phyloP scores from a whole-genome alignment of 495 filamentous ascomycete genomes.

The Cercophora scortea region DNA sequence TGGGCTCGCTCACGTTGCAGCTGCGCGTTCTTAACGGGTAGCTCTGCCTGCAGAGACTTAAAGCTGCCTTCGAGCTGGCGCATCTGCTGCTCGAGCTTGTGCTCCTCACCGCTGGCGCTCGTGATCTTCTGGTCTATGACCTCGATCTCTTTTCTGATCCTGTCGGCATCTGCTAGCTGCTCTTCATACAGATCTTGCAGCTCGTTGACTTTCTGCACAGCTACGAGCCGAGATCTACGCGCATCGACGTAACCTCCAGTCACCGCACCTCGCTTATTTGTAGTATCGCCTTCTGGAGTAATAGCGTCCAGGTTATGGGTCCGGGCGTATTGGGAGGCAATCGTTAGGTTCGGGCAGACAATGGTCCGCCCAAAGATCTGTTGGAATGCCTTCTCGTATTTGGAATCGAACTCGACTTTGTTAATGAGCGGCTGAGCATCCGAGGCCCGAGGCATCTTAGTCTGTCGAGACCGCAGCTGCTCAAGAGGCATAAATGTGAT shows the following conservation, averaged over 20 bases:
- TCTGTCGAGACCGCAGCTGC: slow-evolving; percentile 56
- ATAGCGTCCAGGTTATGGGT: slow-evolving; percentile 87
- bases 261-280: slow-evolving; percentile 89
- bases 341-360: slow-evolving; percentile 79
- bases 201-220: slow-evolving; percentile 65
- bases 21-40: slow-evolving; percentile 61
- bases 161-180: slow-evolving; percentile 39
- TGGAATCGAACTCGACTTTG: slow-evolving; percentile 71
- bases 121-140: slow-evolving; percentile 81
- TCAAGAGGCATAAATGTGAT: slow-evolving; percentile 94
- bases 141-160: slow-evolving; percentile 53
- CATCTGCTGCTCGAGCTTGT: slow-evolving; percentile 73
- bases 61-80: slow-evolving; percentile 76
- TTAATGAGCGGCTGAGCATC: slow-evolving; percentile 82
- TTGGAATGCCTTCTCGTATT: slow-evolving; percentile 77
- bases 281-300: slow-evolving; percentile 86
- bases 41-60: slow-evolving; percentile 65
- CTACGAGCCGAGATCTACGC: slow-evolving; percentile 72
- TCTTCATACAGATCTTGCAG: slow-evolving; percentile 68
- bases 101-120: slow-evolving; percentile 65
- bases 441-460: slow-evolving; percentile 73
- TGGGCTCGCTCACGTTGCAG: slow-evolving; percentile 66
- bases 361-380: slow-evolving; percentile 95
- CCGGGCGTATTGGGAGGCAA: slow-evolving; percentile 82
- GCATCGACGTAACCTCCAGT: slow-evolving; percentile 89